Conservation (phyloP, 2,329 filamentous ascomycete genomes). For the Helotiales sp. region DNA sequence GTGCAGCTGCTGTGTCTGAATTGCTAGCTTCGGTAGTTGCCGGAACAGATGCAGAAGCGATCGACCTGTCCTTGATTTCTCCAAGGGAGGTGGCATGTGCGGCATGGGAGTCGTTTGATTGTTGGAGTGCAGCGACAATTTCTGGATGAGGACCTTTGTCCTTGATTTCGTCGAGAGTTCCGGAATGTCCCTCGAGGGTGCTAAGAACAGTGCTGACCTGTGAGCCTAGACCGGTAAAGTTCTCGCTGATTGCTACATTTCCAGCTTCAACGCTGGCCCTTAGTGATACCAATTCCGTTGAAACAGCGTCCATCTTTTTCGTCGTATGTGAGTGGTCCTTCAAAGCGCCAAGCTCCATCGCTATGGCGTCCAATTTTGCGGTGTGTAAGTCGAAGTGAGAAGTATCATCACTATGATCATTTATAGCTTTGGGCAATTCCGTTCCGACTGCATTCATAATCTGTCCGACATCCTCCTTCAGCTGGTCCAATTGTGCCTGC, state of each 20-base stretch:
- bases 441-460: conserved; percentile 28
- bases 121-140: conserved; percentile 25
- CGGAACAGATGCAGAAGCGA: conserved; percentile 10
- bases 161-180: conserved; percentile 24
- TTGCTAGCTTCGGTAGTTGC: background rate
- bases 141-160: conserved; percentile 17
- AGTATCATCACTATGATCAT: conserved; percentile 20
- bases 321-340: conserved; percentile 22
- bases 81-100: conserved; percentile 18
- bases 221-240: conserved; percentile 18
- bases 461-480: conserved; percentile 30
- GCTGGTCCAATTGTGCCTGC: conserved; percentile 34
- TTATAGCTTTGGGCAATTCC: conserved; percentile 28
- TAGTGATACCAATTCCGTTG: conserved; percentile 22
- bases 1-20: conserved; percentile 11
- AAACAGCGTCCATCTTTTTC: conserved; percentile 25
- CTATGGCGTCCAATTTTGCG: conserved; percentile 28
- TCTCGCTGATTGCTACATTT: conserved; percentile 14
- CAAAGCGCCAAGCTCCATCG: conserved; percentile 24
- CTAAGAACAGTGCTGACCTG: conserved; percentile 24
- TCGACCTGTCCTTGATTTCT: conserved; percentile 26
- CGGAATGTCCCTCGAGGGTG: conserved; percentile 24
- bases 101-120: conserved; percentile 28
- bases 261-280: conserved; percentile 23
- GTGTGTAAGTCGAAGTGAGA: conserved; percentile 25